Conservation (phyloP, 371 early-diverging fungal genomes). For the Apophysomyces elegans region DNA sequence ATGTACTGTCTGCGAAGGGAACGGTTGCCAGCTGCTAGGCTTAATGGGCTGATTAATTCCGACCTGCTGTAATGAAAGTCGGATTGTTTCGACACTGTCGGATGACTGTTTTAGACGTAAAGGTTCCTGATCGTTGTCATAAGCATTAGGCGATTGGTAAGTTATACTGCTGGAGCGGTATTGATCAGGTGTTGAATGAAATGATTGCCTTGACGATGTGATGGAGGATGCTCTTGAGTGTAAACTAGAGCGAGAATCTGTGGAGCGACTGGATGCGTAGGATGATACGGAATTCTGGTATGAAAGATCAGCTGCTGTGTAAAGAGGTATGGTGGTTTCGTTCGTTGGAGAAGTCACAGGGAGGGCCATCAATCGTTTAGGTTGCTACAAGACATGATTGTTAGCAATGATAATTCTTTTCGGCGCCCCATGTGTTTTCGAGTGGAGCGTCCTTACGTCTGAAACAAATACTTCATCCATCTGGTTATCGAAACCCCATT, state of each 20-base stretch:
- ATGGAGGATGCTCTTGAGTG: neutral
- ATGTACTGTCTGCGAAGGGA: neutral
- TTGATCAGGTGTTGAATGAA: neutral
- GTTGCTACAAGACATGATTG: neutral
- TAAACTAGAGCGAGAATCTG: slow-evolving; percentile 17
- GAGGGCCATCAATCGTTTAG: neutral
- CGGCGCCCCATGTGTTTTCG: neutral
- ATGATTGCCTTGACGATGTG: neutral
- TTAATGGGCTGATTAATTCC: neutral
- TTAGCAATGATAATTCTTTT: slow-evolving; percentile 1
- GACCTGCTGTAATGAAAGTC: neutral
- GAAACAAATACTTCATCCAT: slow-evolving; percentile 2
- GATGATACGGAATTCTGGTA: slow-evolving; percentile 22
- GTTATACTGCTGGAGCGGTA: neutral
- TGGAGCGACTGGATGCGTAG: slow-evolving; percentile 20
- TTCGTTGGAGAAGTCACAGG: neutral
- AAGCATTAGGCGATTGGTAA: slow-evolving; percentile 19
- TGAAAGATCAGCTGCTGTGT: slow-evolving; percentile 8
- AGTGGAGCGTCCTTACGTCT: slow-evolving; percentile 1
- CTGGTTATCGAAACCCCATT: slow-evolving; percentile 3
- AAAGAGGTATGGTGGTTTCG: neutral
- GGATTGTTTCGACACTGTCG: neutral
- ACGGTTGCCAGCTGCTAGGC: neutral
- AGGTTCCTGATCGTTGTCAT: slow-evolving; percentile 12
- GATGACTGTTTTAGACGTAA: neutral